A percentile compares a stretch with the other conserved stretches of the same genome.
Conservation (phyloP, 148 eudicot species). For the Silene conica region DNA sequence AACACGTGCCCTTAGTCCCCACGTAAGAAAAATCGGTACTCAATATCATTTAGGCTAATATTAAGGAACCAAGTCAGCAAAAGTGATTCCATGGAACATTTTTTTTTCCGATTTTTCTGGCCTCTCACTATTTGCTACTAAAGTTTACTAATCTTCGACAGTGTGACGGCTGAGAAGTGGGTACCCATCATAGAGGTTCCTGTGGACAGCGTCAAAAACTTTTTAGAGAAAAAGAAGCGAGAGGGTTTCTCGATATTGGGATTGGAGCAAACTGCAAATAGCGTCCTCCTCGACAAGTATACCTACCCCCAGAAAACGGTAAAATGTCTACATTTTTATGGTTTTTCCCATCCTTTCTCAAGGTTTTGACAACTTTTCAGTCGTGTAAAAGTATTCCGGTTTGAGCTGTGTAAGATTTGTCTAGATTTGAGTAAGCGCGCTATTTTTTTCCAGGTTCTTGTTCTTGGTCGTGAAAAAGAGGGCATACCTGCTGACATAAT, state of each 20-base stretch:
- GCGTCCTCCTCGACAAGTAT: conserved; percentile 72
- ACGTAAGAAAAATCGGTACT: too few relatives aligned
- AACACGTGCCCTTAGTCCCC: too few relatives aligned
- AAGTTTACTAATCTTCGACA: conserved; percentile 25
- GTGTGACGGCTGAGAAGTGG: conserved; percentile 99
- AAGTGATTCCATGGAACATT: too few relatives aligned
- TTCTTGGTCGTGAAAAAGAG: conserved; percentile 96
- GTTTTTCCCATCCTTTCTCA: background rate
- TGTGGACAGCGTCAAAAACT: conserved; percentile 56
- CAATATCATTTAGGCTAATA: too few relatives aligned
- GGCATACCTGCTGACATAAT: conserved; percentile 97
- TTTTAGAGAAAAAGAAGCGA: conserved; percentile 77
- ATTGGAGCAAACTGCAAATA: conserved; percentile 97
- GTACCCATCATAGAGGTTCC: conserved; percentile 88
- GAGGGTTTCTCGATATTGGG: conserved; percentile 86
- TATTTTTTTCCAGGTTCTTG: conserved; percentile 60
- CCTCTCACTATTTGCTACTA: background rate
- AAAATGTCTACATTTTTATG: conserved; percentile 20
- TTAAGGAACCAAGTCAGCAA: too few relatives aligned
- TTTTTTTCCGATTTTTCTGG: conserved; percentile 5
- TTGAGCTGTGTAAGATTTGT: background rate
- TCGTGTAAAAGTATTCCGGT: background rate
- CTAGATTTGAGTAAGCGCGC: background rate
- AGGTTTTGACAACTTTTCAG: background rate
- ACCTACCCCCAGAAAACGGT: conserved; percentile 71